Evolutionary conservation across 768 basidiomycete species (phyloP), one percentile per base, ranked within the genome.

Genomic region (Tulasnella sp.): DNA sequence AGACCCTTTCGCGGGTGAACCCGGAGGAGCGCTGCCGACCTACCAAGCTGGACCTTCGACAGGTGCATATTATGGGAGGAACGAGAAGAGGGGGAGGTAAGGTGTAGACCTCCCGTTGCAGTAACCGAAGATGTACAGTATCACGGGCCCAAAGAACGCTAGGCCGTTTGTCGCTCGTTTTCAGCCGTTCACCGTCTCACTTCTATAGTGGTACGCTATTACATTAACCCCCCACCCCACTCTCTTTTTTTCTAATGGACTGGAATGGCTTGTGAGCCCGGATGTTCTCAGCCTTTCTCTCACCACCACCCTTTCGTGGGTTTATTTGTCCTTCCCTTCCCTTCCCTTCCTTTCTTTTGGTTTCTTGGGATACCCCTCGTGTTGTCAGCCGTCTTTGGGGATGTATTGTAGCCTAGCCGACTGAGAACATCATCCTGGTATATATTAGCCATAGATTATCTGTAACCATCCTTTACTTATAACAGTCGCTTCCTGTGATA

Each of bases 341-440:
- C 16, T 34, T 34, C 31, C n/a, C 14, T 31, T 3, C 14, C 64
- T 28, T 24, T 37, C 11, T 22, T 69, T 69, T 69, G 64, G 64
- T 28, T 37, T 37, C 34, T n/a, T 24, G 22, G 54, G 54, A n/a
- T 54, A 11, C 24, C n/a, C n/a, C 24, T 69, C 31, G 64, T 69
- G 64, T 69, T 69, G 28, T 69, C 64, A 69, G 64, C 28, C 64
- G 64, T 69, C 64, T 69, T 37, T 69, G 34, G 64, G 64, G 31
- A 69, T 69, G 34, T 24, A 54, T 12, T 69, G 31, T 69, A 69
- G 28, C 31, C 64, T 31, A 69, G 64, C 64, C 64, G 64, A 28
- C 64, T 69, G 64, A 69, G 64, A 69, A 69, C 64, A 69, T 54
- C 54, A 12, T 54, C 16, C 46, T 16, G 12, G 8, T 46, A 46